Conservation (phyloP, 257 asterid species). For the Forsythia suspensa region DNA sequence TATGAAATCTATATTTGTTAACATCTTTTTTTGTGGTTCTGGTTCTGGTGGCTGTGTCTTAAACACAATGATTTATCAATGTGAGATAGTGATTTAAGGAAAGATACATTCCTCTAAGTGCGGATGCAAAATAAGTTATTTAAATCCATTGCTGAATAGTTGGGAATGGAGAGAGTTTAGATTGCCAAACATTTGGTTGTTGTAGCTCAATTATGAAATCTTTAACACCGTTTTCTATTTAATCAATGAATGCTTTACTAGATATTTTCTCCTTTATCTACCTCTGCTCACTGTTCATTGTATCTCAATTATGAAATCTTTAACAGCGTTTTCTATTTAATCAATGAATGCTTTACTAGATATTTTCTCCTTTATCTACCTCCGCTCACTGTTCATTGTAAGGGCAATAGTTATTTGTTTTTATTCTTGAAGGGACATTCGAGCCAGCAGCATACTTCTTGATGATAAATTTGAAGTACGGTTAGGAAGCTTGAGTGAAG, state of each 20-base stretch:
- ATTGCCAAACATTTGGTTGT: not conserved
- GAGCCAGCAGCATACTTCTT: conserved; percentile 95
- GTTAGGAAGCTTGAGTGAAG: conserved; percentile 86
- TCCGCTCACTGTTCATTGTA: not conserved
- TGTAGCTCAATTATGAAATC: not conserved
- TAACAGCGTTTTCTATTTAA: not conserved
- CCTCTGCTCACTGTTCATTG: not conserved
- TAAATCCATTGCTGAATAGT: too few species aligned
- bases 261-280: conserved; percentile 7
- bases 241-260: not conserved
- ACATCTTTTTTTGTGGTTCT: not conserved
- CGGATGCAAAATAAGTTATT: not conserved
- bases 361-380: conserved; percentile 7
- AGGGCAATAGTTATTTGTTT: conserved; percentile 18
- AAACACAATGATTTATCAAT: not conserved
- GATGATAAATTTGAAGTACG: conserved; percentile 96
- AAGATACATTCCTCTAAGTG: not conserved
- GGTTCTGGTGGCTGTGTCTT: not conserved
- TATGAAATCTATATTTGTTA: too few species aligned
- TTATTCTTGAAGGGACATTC: conserved; percentile 71
- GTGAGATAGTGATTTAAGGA: not conserved
- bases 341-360: not conserved
- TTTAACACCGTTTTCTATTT: not conserved
- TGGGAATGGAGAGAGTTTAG: not conserved
- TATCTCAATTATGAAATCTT: not conserved